phyloP scores from a whole-genome alignment of 164 flowering plant species.

The Stephania japonica region DNA sequence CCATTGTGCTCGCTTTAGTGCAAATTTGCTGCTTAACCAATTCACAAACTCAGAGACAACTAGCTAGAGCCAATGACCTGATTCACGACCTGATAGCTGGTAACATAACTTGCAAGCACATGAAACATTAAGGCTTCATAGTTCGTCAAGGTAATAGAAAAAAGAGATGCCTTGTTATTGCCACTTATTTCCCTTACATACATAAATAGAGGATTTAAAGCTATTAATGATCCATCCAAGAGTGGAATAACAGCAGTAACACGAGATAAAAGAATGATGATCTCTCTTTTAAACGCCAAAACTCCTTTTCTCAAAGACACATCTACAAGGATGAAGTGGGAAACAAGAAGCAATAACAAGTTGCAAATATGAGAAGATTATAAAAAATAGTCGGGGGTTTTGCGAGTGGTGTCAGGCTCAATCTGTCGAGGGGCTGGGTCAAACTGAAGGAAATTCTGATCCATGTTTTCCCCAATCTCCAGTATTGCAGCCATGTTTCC shows the following conservation, averaged over 20 bases:
- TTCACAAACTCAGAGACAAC: no score
- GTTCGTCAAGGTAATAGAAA: neutral
- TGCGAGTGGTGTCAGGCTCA: slow-evolving; percentile 45
- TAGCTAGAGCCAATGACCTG: neutral
- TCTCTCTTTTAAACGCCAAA: slow-evolving; percentile 16
- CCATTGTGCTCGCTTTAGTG: no score
- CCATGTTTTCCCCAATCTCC: slow-evolving; percentile 45
- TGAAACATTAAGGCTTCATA: neutral
- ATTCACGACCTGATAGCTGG: neutral
- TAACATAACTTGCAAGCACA: neutral
- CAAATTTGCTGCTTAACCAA: no score
- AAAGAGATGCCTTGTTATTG: slow-evolving; percentile 6
- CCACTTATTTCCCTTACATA: slow-evolving; percentile 2
- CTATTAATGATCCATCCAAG: neutral
- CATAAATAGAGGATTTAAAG: neutral
- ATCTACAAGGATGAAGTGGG: slow-evolving; percentile 21
- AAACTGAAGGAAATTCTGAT: slow-evolving; percentile 43
- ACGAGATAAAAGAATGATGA: slow-evolving; percentile 24
- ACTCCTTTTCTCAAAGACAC: slow-evolving; percentile 25
- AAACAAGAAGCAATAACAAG: slow-evolving; percentile 18
- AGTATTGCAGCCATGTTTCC: slow-evolving; percentile 54
- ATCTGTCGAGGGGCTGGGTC: slow-evolving; percentile 46
- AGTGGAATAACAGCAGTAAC: slow-evolving; percentile 2
- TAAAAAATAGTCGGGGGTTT: slow-evolving; percentile 47
- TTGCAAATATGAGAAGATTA: slow-evolving; percentile 17